Percentiles rank a stretch among this genome's conserved stretches.
phyloP scores from a whole-genome alignment of 345 rosid species.

The Barbarea vulgaris region DNA sequence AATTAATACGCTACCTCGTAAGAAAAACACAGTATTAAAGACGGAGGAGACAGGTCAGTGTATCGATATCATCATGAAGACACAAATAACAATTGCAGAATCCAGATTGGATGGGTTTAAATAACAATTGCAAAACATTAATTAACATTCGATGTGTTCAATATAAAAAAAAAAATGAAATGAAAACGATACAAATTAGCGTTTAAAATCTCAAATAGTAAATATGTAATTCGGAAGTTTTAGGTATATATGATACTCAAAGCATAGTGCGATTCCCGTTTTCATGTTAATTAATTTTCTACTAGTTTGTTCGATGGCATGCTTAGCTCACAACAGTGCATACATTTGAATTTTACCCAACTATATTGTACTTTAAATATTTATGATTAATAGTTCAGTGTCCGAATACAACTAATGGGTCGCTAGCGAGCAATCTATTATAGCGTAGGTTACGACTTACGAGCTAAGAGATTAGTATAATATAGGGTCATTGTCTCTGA shows the following conservation, averaged over 20 bases:
- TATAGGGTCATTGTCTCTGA: constrained; percentile 29
- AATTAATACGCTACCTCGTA: constrained; percentile 29
- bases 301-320: background rate
- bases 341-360: background rate
- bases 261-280: background rate
- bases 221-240: background rate
- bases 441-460: background rate
- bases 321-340: background rate
- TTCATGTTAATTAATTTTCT: background rate
- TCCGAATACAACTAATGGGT: background rate
- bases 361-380: background rate
- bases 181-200: background rate
- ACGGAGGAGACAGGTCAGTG: constrained; percentile 25
- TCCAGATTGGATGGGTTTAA: background rate
- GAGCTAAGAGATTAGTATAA: constrained; percentile 10
- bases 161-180: too few species aligned
- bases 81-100: background rate
- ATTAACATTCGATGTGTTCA: too few species aligned
- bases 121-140: too few species aligned
- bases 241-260: background rate
- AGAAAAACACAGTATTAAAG: constrained; percentile 11
- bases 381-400: background rate
- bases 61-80: background rate
- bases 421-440: background rate
- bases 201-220: background rate